phyloP scores from a whole-genome alignment of 2,329 filamentous ascomycete genomes.

The Simplicillium aogashimaense region DNA sequence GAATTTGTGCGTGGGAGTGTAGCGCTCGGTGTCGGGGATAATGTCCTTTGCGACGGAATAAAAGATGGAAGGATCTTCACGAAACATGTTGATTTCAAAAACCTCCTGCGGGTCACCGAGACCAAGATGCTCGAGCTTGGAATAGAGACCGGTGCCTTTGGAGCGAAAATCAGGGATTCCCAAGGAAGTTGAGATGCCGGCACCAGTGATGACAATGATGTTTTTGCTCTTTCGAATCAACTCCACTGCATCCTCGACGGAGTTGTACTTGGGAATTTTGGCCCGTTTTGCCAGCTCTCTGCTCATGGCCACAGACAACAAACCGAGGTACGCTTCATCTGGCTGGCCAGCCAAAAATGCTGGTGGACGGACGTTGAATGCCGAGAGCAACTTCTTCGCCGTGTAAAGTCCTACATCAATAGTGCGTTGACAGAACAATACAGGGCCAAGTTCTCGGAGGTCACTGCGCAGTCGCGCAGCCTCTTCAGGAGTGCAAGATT shows the following conservation, averaged over 20 bases:
- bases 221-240: constrained; percentile 67
- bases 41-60: constrained; percentile 89
- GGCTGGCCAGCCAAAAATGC: constrained; percentile 55
- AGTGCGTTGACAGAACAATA: constrained; percentile 64
- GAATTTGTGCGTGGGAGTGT: constrained; percentile 89
- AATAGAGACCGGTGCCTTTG: constrained; percentile 85
- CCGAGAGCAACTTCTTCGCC: constrained; percentile 75
- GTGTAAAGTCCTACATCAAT: constrained; percentile 60
- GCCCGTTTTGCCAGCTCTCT: constrained; percentile 73
- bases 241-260: constrained; percentile 74
- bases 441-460: constrained; percentile 67
- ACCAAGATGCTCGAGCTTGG: constrained; percentile 69
- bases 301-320: constrained; percentile 68
- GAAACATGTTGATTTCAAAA: constrained; percentile 84
- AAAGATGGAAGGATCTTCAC: constrained; percentile 79
- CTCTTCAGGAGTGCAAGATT: constrained; percentile 58
- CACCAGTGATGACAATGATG: constrained; percentile 89
- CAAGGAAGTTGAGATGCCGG: constrained; percentile 91
- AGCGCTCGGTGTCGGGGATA: constrained; percentile 67
- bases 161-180: constrained; percentile 97
- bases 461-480: constrained; percentile 57
- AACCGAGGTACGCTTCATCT: constrained; percentile 64
- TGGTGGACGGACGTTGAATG: constrained; percentile 71
- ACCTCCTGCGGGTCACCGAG: constrained; percentile 83
- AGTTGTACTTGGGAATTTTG: constrained; percentile 73